phyloP scores from a whole-genome alignment of 371 early-diverging fungal species.

The Zychaea mexicana region DNA sequence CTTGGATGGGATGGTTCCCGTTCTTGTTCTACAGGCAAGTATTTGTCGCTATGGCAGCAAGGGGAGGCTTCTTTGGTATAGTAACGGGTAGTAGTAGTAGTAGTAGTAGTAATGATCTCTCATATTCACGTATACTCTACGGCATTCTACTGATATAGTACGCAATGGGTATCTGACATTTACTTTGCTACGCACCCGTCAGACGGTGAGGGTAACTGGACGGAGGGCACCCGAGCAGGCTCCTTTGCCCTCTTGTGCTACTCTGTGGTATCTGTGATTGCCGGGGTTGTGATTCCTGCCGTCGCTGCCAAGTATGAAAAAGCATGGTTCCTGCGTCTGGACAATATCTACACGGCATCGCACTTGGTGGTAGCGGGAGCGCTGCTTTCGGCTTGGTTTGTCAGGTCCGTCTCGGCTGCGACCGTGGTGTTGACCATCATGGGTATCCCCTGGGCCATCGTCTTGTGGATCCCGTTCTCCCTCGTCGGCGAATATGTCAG shows the following conservation, averaged over 20 bases:
- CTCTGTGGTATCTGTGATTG: constrained; percentile 55
- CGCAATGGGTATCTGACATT: constrained; percentile 47
- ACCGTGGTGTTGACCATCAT: constrained; percentile 51
- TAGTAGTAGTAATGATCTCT: too few species aligned
- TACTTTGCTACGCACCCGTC: constrained; percentile 24
- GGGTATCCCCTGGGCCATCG: constrained; percentile 69
- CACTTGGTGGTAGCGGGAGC: constrained; percentile 4
- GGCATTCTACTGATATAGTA: constrained; percentile 9
- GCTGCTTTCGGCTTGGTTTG: constrained; percentile 42
- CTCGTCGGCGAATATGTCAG: constrained; percentile 65
- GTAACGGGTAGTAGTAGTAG: too few species aligned
- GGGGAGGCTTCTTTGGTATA: too few species aligned
- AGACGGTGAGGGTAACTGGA: constrained; percentile 20
- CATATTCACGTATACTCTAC: too few species aligned
- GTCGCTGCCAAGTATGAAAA: constrained; percentile 5
- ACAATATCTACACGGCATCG: constrained; percentile 41
- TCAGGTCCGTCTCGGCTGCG: constrained; percentile 40
- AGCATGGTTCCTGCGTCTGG: constrained; percentile 28
- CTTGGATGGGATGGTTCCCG: constrained; percentile 80
- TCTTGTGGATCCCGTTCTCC: constrained; percentile 73
- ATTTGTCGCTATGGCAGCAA: too few species aligned
- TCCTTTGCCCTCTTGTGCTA: constrained; percentile 61
- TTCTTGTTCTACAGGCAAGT: constrained; percentile 50
- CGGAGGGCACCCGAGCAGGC: constrained; percentile 54
- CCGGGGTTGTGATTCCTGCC: constrained; percentile 51